Conservation (phyloP, 257 asterid species). For the Galeopsis tetrahit region DNA sequence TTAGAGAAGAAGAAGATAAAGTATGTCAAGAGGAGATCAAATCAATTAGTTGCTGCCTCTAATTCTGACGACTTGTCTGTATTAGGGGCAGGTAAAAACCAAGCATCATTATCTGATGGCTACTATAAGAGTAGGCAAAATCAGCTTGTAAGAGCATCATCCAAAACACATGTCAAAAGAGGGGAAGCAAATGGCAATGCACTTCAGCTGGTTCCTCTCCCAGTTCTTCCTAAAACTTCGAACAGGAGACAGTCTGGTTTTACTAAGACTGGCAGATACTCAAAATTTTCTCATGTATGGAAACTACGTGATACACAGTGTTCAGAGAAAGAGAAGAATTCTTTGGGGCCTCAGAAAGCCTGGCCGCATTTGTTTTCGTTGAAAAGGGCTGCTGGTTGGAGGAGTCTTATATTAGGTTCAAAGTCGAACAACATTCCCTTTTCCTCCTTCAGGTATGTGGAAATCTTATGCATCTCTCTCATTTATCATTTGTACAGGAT, state of each 20-base stretch:
- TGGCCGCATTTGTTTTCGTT: constrained; percentile 62
- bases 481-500: constrained; percentile 16
- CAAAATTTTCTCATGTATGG: constrained; percentile 77
- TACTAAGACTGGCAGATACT: constrained; percentile 47
- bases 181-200: constrained; percentile 42
- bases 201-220: constrained; percentile 40
- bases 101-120: constrained; percentile 57
- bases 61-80: constrained; percentile 40
- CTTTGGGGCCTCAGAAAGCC: constrained; percentile 50
- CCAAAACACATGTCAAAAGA: constrained; percentile 45
- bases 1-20: constrained; percentile 56
- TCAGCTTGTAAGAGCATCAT: constrained; percentile 81
- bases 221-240: constrained; percentile 37
- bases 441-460: constrained; percentile 59
- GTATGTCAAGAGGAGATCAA: constrained; percentile 70
- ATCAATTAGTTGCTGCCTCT: constrained; percentile 85
- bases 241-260: constrained; percentile 55
- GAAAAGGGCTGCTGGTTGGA: constrained; percentile 72
- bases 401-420: constrained; percentile 49
- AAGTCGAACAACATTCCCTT: constrained; percentile 41
- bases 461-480: constrained; percentile 29
- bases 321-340: constrained; percentile 51
- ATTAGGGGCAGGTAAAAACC: constrained; percentile 43
- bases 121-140: constrained; percentile 82
- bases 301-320: constrained; percentile 55